Base-by-base conservation (phyloP, 441 rosid species). In the Breynia disticha region DNA sequence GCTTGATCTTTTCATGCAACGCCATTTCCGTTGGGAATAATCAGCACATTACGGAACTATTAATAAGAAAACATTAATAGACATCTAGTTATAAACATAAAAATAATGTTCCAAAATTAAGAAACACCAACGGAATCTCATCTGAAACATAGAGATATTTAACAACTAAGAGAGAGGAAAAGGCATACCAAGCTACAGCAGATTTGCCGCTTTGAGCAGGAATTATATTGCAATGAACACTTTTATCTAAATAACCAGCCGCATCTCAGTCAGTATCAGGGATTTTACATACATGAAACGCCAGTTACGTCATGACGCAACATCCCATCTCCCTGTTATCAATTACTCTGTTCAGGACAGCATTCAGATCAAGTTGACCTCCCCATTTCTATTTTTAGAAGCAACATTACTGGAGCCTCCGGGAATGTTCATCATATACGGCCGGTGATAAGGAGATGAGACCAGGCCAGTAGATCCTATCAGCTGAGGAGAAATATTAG, bases 231-330 rank as follows among this genome's bases (percentile, higher is more conserved):
- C 72, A 67, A 62, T 42, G 63, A 46, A 44, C 53, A 63, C 20
- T 18, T 57, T 57, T 59, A 48, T 28, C 72, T 41, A 54, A 54
- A 54, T 47, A 38, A 54, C 41, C 57, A 15, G 57, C 47, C 19
- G 18, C 43, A 59, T 68, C 68, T 68, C 65, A 59, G 57, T 68
- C 54, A 17, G 65, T 53, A 17, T 68, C 72, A 20, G 72, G 72
- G 32, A 63, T 68, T 62, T 68, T 68, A 20, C 68, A 49, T n/a
- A n/a, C 62, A 63, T 63, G n/a, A 68, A 50, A 17, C 54, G n/a
- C 63, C 57, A 41, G 56, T 50, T 22, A 42, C 54, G 61, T 9
- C 43, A 39, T 24, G 32, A 53, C 63, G 57, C 21, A 45, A 19
- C 43, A 56, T 21, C 35, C 63, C 72, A 17, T 68, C 68, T 46